phyloP scores from a whole-genome alignment of 352 stramenopile genomes.

The Saprolegnia parasitica region DNA sequence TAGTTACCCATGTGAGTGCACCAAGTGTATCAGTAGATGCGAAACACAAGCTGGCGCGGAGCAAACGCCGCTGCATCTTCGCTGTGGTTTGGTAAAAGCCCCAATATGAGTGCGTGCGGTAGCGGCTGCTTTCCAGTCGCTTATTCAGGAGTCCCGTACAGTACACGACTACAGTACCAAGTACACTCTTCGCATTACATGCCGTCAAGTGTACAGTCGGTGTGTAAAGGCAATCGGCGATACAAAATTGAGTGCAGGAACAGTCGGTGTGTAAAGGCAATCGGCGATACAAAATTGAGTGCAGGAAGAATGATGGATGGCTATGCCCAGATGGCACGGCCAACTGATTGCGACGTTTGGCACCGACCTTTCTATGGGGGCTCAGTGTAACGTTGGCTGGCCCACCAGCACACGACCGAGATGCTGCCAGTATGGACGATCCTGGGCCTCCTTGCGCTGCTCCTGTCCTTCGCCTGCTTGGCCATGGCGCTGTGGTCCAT shows the following conservation, averaged over 20 bases:
- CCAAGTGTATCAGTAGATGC: no score
- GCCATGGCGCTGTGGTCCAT: slow-evolving; percentile 15
- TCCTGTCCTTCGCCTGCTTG: slow-evolving; percentile 2
- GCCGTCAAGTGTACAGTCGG: no score
- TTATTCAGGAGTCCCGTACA: no score
- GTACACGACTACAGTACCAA: no score
- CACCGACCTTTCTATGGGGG: slow-evolving; percentile 5
- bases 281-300: neutral
- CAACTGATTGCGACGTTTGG: neutral
- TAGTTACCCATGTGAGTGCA: no score
- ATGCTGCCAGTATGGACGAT: slow-evolving; percentile 9
- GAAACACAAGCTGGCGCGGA: no score
- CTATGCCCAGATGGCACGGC: neutral
- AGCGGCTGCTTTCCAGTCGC: no score
- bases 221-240: no score
- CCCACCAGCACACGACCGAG: neutral
- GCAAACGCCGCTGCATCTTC: no score
- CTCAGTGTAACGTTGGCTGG: slow-evolving; percentile 4
- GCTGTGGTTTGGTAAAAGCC: no score
- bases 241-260: neutral
- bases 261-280: neutral
- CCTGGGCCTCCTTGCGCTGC: neutral
- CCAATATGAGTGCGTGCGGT: no score
- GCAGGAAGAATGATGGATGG: neutral
- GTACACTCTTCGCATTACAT: no score